Evolutionary conservation across 2,329 filamentous ascomycete species (phyloP).

Genomic region (Paraconiothyrium brasiliense): DNA sequence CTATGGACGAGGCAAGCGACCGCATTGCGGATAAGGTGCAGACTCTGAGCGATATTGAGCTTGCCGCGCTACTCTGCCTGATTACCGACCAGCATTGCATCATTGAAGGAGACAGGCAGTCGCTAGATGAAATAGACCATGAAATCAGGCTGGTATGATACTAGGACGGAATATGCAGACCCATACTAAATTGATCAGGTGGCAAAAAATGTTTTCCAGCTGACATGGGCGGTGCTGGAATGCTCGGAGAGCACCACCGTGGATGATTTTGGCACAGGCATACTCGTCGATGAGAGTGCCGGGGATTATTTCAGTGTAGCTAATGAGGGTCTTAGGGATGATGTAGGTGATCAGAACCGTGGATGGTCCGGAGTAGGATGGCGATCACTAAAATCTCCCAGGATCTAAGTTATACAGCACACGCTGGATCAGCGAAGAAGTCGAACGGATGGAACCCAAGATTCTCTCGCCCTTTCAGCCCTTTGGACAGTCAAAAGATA

Average conservation of each 20-base stretch:
- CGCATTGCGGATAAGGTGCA: conserved; percentile 71
- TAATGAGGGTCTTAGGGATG: conserved; percentile 18
- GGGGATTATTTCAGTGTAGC: conserved; percentile 36
- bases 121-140: conserved; percentile 73
- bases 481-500: conserved; percentile 65
- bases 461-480: conserved; percentile 41
- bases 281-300: conserved; percentile 61
- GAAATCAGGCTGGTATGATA: conserved; percentile 74
- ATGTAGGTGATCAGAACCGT: conserved; percentile 22
- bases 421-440: conserved; percentile 28
- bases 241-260: conserved; percentile 78
- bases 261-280: conserved; percentile 79
- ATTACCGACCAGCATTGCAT: conserved; percentile 87
- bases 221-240: conserved; percentile 74
- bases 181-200: conserved; percentile 59
- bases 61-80: conserved; percentile 84
- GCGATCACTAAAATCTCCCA: conserved; percentile 21
- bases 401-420: conserved; percentile 22
- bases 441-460: conserved; percentile 43
- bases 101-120: conserved; percentile 73
- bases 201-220: conserved; percentile 74
- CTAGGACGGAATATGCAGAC: conserved; percentile 4
- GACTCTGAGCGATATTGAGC: conserved; percentile 83
- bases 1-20: conserved; percentile 35
- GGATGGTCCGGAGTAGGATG: neutral